Evolutionary conservation across 805 yeast species (phyloP).

Genomic region (Candida ortonii): DNA sequence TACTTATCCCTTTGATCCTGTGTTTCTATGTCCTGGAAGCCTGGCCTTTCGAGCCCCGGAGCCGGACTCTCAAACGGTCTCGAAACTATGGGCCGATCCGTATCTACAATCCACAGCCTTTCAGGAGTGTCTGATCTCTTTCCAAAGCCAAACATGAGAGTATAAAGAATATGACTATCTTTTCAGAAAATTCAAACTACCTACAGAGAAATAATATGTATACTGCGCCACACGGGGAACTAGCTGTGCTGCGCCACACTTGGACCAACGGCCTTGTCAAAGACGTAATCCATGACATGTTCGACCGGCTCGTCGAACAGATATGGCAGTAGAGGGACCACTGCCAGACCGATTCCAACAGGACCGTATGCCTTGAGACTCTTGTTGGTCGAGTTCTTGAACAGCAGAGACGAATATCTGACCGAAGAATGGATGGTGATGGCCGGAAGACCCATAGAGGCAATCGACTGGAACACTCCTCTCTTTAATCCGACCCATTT

Average conservation of each 20-base stretch:
- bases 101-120: slow-evolving; percentile 29
- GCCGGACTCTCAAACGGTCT: slow-evolving; percentile 57
- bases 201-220: too few species aligned
- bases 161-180: not conserved
- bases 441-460: slow-evolving; percentile 86
- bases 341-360: slow-evolving; percentile 70
- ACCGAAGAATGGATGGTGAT: slow-evolving; percentile 79
- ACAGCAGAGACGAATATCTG: slow-evolving; percentile 59
- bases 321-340: slow-evolving; percentile 76
- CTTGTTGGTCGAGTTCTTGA: slow-evolving; percentile 52
- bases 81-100: slow-evolving; percentile 20
- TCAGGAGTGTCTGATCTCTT: slow-evolving; percentile 16
- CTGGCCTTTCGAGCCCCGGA: slow-evolving; percentile 34
- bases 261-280: too few species aligned
- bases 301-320: slow-evolving; percentile 84
- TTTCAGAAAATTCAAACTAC: too few species aligned
- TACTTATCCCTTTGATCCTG: slow-evolving; percentile 59
- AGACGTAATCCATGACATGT: slow-evolving; percentile 57
- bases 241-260: too few species aligned
- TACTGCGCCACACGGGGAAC: too few species aligned
- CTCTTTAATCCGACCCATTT: slow-evolving; percentile 60
- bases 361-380: slow-evolving; percentile 66
- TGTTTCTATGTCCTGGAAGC: slow-evolving; percentile 44
- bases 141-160: slow-evolving; percentile 31
- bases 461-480: slow-evolving; percentile 77